Evolutionary conservation across 441 rosid genomes (phyloP), one percentile per base, ranked within the genome.

Genomic region (Lepidium campestre): DNA sequence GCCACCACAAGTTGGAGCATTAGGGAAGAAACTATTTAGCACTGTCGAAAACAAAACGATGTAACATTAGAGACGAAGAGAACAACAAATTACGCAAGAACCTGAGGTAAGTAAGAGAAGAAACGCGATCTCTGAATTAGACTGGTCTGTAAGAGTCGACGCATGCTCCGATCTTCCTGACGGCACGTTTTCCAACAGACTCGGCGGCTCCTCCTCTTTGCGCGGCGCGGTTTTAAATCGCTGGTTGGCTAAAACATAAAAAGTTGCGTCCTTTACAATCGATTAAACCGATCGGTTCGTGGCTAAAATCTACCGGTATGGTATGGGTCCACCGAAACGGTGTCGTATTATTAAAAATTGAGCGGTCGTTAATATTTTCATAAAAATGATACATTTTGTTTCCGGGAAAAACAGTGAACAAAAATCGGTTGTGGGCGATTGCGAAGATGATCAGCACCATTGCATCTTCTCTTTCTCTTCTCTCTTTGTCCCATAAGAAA

Each of bases 51-150:
- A 50, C 36, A 53, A 22, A 39, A 57, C 68, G 34, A 63, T 29
- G 9, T 47, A 54, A 22, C 48, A 37, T 58, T 18, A 73, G 20
- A 70, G 70, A 62, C 6, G 18, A 69, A 31, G 62, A 48, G 37
- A 18, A 11, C 6, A 18, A 11, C 6, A 52, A 53, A 20, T 8
- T 5, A 25, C 9, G 19, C 19, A 48, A 63, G 48, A 50, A 74
- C 77, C 77, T 68, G 61, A 41, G 65, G 10, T 32, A 62, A 48
- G 56, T 32, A 56, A 47, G 66, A 62, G 74, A 48, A 56, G 55
- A 62, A 47, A 63, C 70, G 70, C 10, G 48, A 32, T 47, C 70
- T 56, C 41, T 40, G 74, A 55, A 67, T 40, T 48, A 39, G 37
- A 40, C 32, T 25, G 42, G 66, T 37, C 45, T 68, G 11, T 25